phyloP scores from a whole-genome alignment of 768 basidiomycete species.

The Boletus barrowsii region DNA sequence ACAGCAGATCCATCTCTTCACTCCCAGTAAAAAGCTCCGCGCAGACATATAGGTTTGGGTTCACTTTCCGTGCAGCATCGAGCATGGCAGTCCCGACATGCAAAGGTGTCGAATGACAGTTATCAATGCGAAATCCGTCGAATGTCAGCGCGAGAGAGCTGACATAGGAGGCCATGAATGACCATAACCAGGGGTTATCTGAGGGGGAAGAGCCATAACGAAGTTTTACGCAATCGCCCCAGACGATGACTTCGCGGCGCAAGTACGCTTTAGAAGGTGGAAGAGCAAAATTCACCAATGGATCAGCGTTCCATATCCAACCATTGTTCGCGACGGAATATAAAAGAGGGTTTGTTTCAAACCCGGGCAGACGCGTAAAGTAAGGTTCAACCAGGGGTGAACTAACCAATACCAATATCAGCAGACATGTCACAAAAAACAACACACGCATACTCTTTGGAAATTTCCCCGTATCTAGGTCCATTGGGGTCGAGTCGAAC shows the following conservation, averaged over 20 bases:
- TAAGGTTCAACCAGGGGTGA: constrained; percentile 86
- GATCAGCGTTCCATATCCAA: constrained; percentile 98
- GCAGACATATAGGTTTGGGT: constrained; percentile 93
- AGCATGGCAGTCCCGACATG: constrained; percentile 95
- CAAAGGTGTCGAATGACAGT: constrained; percentile 96
- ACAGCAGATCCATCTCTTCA: constrained; percentile 88
- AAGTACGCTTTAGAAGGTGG: constrained; percentile 92
- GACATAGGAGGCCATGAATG: constrained; percentile 85
- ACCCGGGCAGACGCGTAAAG: constrained; percentile 79
- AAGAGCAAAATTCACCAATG: constrained; percentile 90
- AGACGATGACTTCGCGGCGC: constrained; percentile 93
- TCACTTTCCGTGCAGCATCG: constrained; percentile 83
- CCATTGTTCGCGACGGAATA: constrained; percentile 96
- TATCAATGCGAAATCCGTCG: constrained; percentile 97
- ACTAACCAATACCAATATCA: constrained; percentile 39
- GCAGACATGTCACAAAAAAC: not conserved
- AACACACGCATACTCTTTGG: constrained; percentile 53
- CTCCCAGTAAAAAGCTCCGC: constrained; percentile 97
- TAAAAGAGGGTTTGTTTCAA: constrained; percentile 46
- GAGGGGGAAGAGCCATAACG: constrained; percentile 81
- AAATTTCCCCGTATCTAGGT: constrained; percentile 80
- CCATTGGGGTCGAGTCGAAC: constrained; percentile 79
- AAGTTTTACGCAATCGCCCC: constrained; percentile 98
- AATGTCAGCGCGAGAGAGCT: constrained; percentile 76
- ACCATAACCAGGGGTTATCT: constrained; percentile 94